Base-by-base conservation (phyloP, 805 yeast species). In the Candida awuae region DNA sequence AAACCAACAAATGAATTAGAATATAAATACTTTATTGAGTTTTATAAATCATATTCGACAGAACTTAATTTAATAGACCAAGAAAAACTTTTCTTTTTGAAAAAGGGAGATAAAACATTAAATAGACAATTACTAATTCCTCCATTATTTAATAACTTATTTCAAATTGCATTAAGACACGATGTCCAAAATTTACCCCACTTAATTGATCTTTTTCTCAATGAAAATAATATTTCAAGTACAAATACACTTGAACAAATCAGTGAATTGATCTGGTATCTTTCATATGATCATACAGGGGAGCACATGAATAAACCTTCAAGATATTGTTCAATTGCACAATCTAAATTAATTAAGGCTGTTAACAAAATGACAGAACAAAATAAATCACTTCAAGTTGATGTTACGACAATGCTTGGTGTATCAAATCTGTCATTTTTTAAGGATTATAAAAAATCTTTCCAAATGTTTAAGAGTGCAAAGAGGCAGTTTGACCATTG, bases 401-500 rank as follows among this genome's bases (percentile, higher is more conserved):
- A 53, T 32, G 50, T 54, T 6, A 48, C 58, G 0, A 52, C 56
- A 1, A 45, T 58, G 38, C 38, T 58, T n/a, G 61, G 54, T 1
- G 59, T 56, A 14, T 52, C 61, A 2, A 55, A 55, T 21, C 31
- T 53, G 12, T 40, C 58, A 7, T 57, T 43, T 35, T 50, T 45
- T 35, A 44, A 32, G 17, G 44, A 52, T 39, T 50, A 44, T 6
- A 37, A 42, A 8, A 57, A 57, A 34, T 43, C 60, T 2, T 47
- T 42, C 29, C 44, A 39, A 14, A 37, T 55, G 30, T 54, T 51
- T 29, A 50, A 54, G 35, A 48, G 51, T 17, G 62, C 62, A 3
- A 55, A 57, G 34, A 47, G 42, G 19, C 50, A 52, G 35, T 58
- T 59, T 37, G 59, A 58, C 35, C 50, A 47, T 33, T 58, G 63